Evolutionary conservation across 139 green algal species (phyloP).

Genomic region (Dunaliella primolecta): DNA sequence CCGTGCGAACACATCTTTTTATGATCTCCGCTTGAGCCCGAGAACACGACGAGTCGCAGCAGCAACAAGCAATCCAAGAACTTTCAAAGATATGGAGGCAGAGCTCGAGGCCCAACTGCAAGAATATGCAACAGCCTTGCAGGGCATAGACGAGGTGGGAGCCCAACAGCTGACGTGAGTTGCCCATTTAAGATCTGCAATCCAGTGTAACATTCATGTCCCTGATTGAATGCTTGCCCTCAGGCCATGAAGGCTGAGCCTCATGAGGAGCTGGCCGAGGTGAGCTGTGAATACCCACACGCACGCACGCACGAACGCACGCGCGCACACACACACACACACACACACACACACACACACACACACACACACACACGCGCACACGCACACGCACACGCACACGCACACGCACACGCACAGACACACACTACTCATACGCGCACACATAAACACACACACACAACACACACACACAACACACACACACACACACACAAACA

Average conservation of each 20-base stretch:
- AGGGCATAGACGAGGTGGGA: background rate
- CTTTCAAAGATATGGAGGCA: background rate
- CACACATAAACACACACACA: background rate
- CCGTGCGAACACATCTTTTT: too few species aligned
- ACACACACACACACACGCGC: background rate
- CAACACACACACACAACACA: background rate
- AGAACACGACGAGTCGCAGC: too few species aligned
- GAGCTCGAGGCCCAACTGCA: slow-evolving; percentile 1
- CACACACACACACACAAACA: background rate
- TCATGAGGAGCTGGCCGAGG: background rate
- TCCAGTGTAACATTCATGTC: too few species aligned
- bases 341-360: background rate
- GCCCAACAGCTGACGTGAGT: too few species aligned
- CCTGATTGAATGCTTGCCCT: too few species aligned
- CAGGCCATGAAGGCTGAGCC: background rate
- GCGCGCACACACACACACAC: background rate
- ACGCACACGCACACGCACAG: background rate
- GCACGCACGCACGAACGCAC: background rate
- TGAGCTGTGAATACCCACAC: background rate
- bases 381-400: background rate
- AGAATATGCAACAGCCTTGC: background rate
- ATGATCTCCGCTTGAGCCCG: too few species aligned
- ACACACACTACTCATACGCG: background rate
- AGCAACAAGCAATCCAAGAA: too few species aligned
- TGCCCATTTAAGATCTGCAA: too few species aligned